These are phyloP conservation scores for Nevesoporus exiguus DNA, from an alignment of 768 basidiomycete species.

Conservation along the genomic window DNA sequence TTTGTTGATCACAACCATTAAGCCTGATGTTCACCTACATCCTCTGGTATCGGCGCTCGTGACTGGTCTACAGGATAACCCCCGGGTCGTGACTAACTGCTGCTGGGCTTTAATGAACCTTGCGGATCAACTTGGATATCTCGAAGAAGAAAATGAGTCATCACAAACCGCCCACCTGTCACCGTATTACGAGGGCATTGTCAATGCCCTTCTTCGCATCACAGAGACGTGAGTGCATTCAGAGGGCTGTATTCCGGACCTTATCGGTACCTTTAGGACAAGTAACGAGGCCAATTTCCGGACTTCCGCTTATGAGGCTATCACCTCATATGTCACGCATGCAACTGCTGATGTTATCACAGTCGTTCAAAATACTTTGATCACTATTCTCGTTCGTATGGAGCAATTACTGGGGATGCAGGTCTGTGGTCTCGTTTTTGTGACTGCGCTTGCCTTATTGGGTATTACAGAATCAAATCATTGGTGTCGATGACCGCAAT, in stretches of 20 bases:
- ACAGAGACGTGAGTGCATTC: constrained; percentile 70
- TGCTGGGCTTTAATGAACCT: constrained; percentile 97
- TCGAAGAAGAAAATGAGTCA: constrained; percentile 58
- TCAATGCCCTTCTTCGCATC: constrained; percentile 77
- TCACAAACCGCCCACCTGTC: constrained; percentile 65
- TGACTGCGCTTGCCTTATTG: not conserved
- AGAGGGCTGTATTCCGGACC: not conserved
- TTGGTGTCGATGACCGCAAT: constrained; percentile 93
- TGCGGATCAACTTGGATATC: constrained; percentile 80
- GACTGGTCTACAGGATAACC: constrained; percentile 70
- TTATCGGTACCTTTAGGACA: constrained; percentile 42
- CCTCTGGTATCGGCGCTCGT: constrained; percentile 82
- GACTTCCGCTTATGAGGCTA: constrained; percentile 94
- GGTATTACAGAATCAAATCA: constrained; percentile 71
- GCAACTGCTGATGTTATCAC: constrained; percentile 74
- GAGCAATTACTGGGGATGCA: constrained; percentile 83
- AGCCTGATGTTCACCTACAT: constrained; percentile 84
- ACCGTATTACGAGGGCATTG: constrained; percentile 84
- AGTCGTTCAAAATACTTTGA: constrained; percentile 77
- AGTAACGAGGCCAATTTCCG: constrained; percentile 90
- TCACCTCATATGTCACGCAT: constrained; percentile 81
- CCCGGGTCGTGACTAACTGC: constrained; percentile 88
- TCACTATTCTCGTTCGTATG: constrained; percentile 85
- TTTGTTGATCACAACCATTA: constrained; percentile 78
- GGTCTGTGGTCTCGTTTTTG: constrained; percentile 41